Conservation (phyloP, 306 rosid species). For the Pterocarpus macrocarpus region DNA sequence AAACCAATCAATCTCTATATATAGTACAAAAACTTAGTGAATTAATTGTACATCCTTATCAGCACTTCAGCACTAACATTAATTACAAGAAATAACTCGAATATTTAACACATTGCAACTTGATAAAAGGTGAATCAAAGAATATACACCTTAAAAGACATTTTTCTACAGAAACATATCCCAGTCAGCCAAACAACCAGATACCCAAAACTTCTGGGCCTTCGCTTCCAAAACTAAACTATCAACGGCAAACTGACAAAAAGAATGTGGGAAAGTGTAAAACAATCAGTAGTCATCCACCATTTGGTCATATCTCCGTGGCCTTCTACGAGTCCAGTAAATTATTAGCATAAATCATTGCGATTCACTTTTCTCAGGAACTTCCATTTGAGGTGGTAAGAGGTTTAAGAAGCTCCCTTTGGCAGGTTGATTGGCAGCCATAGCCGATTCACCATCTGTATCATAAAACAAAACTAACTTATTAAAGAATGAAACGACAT, state of each 20-base stretch:
- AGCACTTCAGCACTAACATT: constrained; percentile 47
- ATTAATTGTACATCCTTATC: constrained; percentile 43
- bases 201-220: constrained; percentile 60
- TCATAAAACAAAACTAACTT: constrained; percentile 20
- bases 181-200: constrained; percentile 58
- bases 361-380: constrained; percentile 79
- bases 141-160: constrained; percentile 59
- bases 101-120: constrained; percentile 52
- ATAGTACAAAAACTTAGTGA: constrained; percentile 36
- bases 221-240: constrained; percentile 48
- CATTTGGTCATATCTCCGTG: constrained; percentile 47
- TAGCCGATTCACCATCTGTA: constrained; percentile 80
- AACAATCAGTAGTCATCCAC: constrained; percentile 53
- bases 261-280: constrained; percentile 50
- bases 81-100: constrained; percentile 61
- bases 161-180: constrained; percentile 52
- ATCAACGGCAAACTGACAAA: constrained; percentile 53
- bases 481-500: neutral
- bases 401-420: constrained; percentile 94
- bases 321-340: constrained; percentile 46
- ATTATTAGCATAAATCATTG: constrained; percentile 56
- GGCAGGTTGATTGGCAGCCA: constrained; percentile 62
- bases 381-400: constrained; percentile 87
- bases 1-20: constrained; percentile 33
- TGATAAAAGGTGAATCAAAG: constrained; percentile 55